Evolutionary conservation across 306 rosid species (phyloP).

Genomic region (Casuarina glauca): DNA sequence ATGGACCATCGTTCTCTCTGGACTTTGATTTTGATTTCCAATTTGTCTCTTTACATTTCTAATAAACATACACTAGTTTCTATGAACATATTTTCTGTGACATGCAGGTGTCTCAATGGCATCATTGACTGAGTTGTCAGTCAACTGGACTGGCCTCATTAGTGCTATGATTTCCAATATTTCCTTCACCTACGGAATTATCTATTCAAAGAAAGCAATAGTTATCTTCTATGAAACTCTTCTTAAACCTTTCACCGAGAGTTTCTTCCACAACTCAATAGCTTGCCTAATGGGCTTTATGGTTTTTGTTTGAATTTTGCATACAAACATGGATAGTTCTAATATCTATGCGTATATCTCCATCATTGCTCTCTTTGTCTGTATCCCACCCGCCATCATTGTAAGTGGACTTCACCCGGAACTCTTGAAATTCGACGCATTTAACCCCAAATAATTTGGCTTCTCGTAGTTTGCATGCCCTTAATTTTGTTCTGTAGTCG

Average conservation of each 20-base stretch:
- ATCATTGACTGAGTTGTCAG: conserved; percentile 58
- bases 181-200: conserved; percentile 58
- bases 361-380: conserved; percentile 83
- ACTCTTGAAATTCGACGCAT: neutral
- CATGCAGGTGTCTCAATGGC: conserved; percentile 59
- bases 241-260: conserved; percentile 9
- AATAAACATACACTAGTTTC: neutral
- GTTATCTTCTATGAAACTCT: conserved; percentile 39
- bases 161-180: conserved; percentile 68
- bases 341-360: conserved; percentile 92
- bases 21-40: neutral
- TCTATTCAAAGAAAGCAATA: conserved; percentile 95
- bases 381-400: conserved; percentile 85
- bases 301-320: conserved; percentile 26
- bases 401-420: conserved; percentile 52
- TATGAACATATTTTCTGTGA: neutral
- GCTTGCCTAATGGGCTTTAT: neutral
- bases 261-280: neutral
- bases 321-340: conserved; percentile 96
- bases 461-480: conserved; percentile 12
- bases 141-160: conserved; percentile 57
- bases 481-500: conserved; percentile 40
- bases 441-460: neutral
- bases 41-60: conserved; percentile 1
- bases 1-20: neutral